A percentile compares a stretch with the other conserved stretches of the same genome.
phyloP scores from a whole-genome alignment of 208 protist species.

The Chromosphaera perkinsii region DNA sequence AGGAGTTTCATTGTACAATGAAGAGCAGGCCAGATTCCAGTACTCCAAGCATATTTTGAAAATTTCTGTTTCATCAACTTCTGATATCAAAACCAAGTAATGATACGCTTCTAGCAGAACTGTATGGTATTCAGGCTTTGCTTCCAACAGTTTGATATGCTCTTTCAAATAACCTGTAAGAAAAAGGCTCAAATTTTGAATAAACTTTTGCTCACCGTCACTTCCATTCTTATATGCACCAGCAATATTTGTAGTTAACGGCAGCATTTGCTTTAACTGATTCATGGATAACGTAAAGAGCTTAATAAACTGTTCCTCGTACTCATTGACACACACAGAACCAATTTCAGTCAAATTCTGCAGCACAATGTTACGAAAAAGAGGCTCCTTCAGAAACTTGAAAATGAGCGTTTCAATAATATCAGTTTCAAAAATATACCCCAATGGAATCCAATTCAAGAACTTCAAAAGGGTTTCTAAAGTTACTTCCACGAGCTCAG shows the following conservation, averaged over 20 bases:
- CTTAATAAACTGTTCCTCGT: constrained; percentile 58
- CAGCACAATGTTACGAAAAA: constrained; percentile 68
- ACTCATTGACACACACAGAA: constrained; percentile 49
- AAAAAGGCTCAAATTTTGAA: constrained; percentile 77
- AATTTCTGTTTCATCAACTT: constrained; percentile 89
- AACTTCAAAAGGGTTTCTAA: constrained; percentile 70
- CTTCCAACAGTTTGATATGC: constrained; percentile 77
- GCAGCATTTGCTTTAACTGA: constrained; percentile 67
- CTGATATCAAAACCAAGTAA: constrained; percentile 84
- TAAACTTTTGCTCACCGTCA: constrained; percentile 72
- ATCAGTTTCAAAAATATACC: constrained; percentile 82
- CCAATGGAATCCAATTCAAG: constrained; percentile 77
- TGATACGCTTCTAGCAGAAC: constrained; percentile 67
- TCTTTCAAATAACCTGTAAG: constrained; percentile 82
- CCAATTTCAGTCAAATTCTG: constrained; percentile 81
- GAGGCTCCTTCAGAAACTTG: constrained; percentile 61
- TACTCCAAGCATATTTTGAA: constrained; percentile 97
- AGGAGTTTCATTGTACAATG: constrained; percentile 33
- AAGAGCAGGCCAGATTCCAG: constrained; percentile 79
- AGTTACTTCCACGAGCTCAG: constrained; percentile 52
- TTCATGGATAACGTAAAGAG: constrained; percentile 65
- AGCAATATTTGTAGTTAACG: constrained; percentile 66
- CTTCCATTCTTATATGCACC: constrained; percentile 69
- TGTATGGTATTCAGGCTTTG: constrained; percentile 45
- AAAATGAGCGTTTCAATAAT: constrained; percentile 60